Percentiles rank a stretch among this genome's conserved stretches.
Evolutionary conservation across 805 yeast species (phyloP).

Genomic region (Starmerella floricola): DNA sequence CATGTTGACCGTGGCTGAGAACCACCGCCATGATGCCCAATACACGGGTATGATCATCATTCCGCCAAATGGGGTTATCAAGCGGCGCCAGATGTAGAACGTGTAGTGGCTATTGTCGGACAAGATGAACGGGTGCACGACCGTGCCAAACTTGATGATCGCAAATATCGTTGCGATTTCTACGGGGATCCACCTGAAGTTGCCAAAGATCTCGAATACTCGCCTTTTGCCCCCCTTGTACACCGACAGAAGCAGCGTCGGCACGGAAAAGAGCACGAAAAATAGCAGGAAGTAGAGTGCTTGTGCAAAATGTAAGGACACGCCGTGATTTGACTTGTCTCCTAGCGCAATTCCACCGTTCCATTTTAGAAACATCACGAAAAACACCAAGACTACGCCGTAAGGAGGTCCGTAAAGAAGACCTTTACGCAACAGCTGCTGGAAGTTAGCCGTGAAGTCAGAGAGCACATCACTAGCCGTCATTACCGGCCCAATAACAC

Average conservation of each 20-base stretch:
- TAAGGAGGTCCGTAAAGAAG: constrained; percentile 10
- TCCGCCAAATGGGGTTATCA: constrained; percentile 32
- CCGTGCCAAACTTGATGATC: constrained; percentile 33
- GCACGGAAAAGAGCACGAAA: constrained; percentile 52
- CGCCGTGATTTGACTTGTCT: constrained; percentile 73
- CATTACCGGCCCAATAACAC: neutral
- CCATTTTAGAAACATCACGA: constrained; percentile 43
- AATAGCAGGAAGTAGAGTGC: constrained; percentile 65
- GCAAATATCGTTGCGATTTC: constrained; percentile 16
- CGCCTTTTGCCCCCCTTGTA: neutral
- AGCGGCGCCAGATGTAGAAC: constrained; percentile 65
- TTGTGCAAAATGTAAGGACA: constrained; percentile 65
- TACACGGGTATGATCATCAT: constrained; percentile 52
- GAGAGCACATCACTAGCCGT: neutral
- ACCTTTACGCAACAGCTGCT: neutral
- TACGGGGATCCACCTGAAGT: neutral
- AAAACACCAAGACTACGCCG: constrained; percentile 33
- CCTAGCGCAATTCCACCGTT: constrained; percentile 88
- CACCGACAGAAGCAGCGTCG: constrained; percentile 49
- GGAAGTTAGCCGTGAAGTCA: neutral
- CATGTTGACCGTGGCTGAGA: constrained; percentile 26
- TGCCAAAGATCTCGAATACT: neutral
- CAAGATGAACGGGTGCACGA: constrained; percentile 77
- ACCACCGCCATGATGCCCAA: constrained; percentile 41
- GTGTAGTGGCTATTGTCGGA: constrained; percentile 93